Evolutionary conservation across 768 basidiomycete species (phyloP).

Genomic region (Scleroderma bovista): DNA sequence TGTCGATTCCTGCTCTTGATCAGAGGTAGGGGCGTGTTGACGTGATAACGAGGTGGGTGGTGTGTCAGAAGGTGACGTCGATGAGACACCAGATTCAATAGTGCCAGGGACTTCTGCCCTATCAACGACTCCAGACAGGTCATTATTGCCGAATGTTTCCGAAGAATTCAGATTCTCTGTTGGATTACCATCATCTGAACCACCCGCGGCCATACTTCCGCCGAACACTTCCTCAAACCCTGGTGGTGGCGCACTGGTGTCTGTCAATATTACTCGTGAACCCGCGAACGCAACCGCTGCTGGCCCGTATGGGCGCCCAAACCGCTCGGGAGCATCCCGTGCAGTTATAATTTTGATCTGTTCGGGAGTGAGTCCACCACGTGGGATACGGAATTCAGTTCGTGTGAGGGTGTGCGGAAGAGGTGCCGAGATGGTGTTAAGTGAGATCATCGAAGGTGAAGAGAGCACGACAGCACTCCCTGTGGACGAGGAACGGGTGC

Average conservation of each 20-base stretch:
- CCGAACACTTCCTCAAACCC: constrained; percentile 38
- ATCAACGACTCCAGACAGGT: neutral
- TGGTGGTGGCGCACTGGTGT: constrained; percentile 35
- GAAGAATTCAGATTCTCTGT: neutral
- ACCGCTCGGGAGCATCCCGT: constrained; percentile 58
- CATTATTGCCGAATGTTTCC: neutral
- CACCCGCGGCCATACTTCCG: neutral
- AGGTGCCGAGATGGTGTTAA: constrained; percentile 71
- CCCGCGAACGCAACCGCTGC: constrained; percentile 63
- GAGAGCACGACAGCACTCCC: constrained; percentile 28
- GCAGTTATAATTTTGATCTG: constrained; percentile 66
- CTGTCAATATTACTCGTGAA: constrained; percentile 36
- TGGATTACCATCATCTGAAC: neutral
- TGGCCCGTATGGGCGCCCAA: constrained; percentile 71
- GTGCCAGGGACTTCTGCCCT: neutral
- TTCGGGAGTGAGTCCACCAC: constrained; percentile 41
- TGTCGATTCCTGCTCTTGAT: neutral
- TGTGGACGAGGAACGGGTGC: constrained; percentile 34
- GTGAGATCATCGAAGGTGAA: constrained; percentile 65
- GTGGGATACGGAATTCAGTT: constrained; percentile 62
- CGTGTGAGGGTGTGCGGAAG: constrained; percentile 67
- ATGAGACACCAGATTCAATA: neutral
- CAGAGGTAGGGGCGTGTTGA: neutral
- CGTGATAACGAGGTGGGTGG: neutral
- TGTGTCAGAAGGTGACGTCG: no score